Conservation (phyloP, 768 basidiomycete species). For the Nidularia sp. region DNA sequence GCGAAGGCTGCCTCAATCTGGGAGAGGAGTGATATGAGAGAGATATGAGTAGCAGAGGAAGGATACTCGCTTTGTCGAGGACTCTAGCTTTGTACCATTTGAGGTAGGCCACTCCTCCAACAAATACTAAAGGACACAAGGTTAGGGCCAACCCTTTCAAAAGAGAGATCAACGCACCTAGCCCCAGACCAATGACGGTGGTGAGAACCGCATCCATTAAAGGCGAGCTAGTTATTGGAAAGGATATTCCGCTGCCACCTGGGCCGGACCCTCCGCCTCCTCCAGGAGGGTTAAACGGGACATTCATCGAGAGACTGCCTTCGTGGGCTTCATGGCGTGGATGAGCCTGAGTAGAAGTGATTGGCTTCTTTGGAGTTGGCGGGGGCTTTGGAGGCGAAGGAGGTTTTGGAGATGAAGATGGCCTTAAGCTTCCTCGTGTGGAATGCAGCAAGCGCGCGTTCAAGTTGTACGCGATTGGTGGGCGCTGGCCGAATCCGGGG, state of each 20-base stretch:
- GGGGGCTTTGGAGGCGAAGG: not conserved
- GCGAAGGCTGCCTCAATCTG: conserved; percentile 79
- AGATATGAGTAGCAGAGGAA: not conserved
- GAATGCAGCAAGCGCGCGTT: not conserved
- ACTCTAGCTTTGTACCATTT: conserved; percentile 83
- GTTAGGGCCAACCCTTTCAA: not conserved
- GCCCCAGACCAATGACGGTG: conserved; percentile 55
- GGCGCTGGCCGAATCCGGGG: not conserved
- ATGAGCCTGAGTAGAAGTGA: conserved; percentile 12
- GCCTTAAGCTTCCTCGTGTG: too few species aligned
- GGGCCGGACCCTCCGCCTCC: conserved; percentile 26
- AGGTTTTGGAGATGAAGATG: conserved; percentile 7
- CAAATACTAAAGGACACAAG: conserved; percentile 43
- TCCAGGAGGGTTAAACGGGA: conserved; percentile 41
- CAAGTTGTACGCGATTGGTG: not conserved
- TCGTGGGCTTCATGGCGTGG: conserved; percentile 39
- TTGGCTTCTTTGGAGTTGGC: too few species aligned
- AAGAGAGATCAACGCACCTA: conserved; percentile 36
- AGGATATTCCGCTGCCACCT: conserved; percentile 23
- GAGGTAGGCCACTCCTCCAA: conserved; percentile 70
- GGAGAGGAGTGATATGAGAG: conserved; percentile 3
- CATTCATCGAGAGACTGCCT: conserved; percentile 28
- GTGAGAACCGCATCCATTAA: conserved; percentile 53
- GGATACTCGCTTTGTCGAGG: conserved; percentile 59
- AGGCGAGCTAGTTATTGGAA: conserved; percentile 36